Evolutionary conservation across 2,329 filamentous ascomycete genomes (phyloP).

Genomic region (Colletotrichum destructivum): DNA sequence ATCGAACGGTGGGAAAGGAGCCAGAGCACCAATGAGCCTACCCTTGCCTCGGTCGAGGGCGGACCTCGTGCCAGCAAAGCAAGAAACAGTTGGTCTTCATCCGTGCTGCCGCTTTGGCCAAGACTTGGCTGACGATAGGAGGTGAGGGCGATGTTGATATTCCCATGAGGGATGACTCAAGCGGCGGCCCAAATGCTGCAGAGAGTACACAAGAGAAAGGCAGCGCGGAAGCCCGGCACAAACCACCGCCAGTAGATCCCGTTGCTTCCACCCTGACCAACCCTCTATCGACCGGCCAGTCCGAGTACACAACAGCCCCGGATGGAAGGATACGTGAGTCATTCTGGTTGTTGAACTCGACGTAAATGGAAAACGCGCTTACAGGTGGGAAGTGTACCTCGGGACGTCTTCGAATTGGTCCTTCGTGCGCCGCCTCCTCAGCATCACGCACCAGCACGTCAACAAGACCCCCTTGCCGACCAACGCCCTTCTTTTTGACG

Average conservation of each 20-base stretch:
- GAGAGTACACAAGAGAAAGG: conserved; percentile 1
- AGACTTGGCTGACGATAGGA: conserved; percentile 10
- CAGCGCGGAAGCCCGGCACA: conserved; percentile 14
- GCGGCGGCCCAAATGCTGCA: conserved; percentile 5
- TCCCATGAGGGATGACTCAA: conserved; percentile 7
- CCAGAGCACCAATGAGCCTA: conserved; percentile 26
- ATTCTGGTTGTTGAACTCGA: neutral
- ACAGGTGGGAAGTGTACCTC: conserved; percentile 60
- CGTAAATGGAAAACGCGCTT: conserved; percentile 17
- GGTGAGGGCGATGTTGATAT: conserved; percentile 20
- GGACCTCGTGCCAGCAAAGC: conserved; percentile 14
- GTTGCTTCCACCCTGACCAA: conserved; percentile 56
- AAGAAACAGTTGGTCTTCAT: conserved; percentile 17
- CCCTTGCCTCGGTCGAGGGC: conserved; percentile 22
- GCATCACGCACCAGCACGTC: conserved; percentile 62
- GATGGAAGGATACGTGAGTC: conserved; percentile 60
- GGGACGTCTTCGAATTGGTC: conserved; percentile 72
- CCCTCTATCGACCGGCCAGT: conserved; percentile 57
- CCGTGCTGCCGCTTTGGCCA: neutral
- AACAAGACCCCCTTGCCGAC: conserved; percentile 59
- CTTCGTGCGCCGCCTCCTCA: conserved; percentile 65
- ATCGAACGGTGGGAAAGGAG: conserved; percentile 32
- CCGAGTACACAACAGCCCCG: conserved; percentile 58
- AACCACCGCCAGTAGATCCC: conserved; percentile 44
- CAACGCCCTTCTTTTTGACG: conserved; percentile 64